These are phyloP conservation scores for Coccinonectria pachysandricola DNA, from an alignment of 2,329 filamentous ascomycete genomes.

Conservation along the genomic window DNA sequence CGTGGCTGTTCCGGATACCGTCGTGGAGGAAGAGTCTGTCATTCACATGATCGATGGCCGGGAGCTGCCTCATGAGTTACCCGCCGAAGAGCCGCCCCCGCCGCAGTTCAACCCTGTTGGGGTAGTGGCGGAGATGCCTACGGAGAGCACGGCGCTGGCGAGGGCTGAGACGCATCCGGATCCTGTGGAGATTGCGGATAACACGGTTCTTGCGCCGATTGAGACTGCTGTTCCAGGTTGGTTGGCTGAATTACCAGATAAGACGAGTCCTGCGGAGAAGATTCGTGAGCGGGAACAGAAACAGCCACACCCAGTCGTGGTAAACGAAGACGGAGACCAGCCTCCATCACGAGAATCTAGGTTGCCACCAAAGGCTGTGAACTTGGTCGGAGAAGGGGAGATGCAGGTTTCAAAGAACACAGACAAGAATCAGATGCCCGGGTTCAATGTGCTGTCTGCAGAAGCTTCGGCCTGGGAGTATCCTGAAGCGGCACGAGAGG, in stretches of 20 bases:
- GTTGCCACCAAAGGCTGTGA: too few relatives aligned
- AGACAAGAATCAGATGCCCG: too few relatives aligned
- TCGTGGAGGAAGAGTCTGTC: constrained; percentile 11
- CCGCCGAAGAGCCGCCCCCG: constrained; percentile 14
- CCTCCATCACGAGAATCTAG: too few relatives aligned
- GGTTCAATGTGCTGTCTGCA: too few relatives aligned
- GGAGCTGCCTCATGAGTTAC: constrained; percentile 23
- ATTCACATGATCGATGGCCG: constrained; percentile 26
- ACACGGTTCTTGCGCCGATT: constrained; percentile 26
- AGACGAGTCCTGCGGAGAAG: constrained; percentile 20
- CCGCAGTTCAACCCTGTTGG: constrained; percentile 31
- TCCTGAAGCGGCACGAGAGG: constrained; percentile 16
- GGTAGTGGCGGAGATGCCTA: constrained; percentile 37
- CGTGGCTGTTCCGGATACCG: constrained; percentile 9
- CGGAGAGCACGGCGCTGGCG: constrained; percentile 30
- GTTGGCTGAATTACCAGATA: constrained; percentile 30
- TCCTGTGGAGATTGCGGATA: constrained; percentile 35
- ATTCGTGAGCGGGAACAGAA: too few relatives aligned
- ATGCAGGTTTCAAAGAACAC: too few relatives aligned
- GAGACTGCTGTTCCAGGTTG: constrained; percentile 19
- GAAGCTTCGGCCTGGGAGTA: too few relatives aligned
- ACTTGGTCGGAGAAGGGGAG: too few relatives aligned
- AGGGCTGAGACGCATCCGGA: constrained; percentile 32
- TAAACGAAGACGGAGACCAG: constrained; percentile 7
- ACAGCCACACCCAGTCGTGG: constrained; percentile 6